Evolutionary conservation across 768 basidiomycete species (phyloP).

Genomic region (Kwoniella europaea): DNA sequence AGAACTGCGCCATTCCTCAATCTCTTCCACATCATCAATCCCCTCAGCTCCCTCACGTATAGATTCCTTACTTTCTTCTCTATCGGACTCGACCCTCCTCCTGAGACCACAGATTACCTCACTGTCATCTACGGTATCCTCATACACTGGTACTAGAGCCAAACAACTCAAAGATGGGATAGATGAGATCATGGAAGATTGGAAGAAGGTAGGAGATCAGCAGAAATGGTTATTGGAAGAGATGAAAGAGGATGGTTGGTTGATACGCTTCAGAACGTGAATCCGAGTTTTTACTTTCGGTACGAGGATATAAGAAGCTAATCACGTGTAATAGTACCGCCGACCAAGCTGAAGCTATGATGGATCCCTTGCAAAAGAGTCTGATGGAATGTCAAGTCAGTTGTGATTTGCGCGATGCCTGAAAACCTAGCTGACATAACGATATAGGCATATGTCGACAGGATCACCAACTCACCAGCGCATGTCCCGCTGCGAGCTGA

Average conservation of each 20-base stretch:
- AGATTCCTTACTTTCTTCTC: conserved; percentile 76
- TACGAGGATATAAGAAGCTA: neutral
- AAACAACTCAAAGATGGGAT: conserved; percentile 63
- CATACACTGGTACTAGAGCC: conserved; percentile 55
- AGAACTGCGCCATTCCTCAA: conserved; percentile 81
- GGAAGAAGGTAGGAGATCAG: conserved; percentile 79
- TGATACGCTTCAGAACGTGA: conserved; percentile 84
- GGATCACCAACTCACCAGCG: conserved; percentile 28
- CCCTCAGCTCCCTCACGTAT: conserved; percentile 51
- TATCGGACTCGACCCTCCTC: conserved; percentile 77
- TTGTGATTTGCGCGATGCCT: neutral
- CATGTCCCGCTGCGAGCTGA: conserved; percentile 17
- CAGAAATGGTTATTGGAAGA: conserved; percentile 84
- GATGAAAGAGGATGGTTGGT: conserved; percentile 95
- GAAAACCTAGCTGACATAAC: neutral
- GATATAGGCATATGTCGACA: conserved; percentile 35
- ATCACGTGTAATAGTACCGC: conserved; percentile 57
- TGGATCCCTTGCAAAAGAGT: conserved; percentile 92
- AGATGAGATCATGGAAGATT: conserved; percentile 72
- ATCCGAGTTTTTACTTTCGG: conserved; percentile 8
- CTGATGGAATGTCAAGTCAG: conserved; percentile 85
- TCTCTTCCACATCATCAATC: conserved; percentile 57
- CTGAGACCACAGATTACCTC: conserved; percentile 57
- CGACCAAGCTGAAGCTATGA: conserved; percentile 96
- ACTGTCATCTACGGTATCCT: conserved; percentile 56